Evolutionary conservation across 257 asterid genomes (phyloP).

Genomic region (Lycium ferocissimum): DNA sequence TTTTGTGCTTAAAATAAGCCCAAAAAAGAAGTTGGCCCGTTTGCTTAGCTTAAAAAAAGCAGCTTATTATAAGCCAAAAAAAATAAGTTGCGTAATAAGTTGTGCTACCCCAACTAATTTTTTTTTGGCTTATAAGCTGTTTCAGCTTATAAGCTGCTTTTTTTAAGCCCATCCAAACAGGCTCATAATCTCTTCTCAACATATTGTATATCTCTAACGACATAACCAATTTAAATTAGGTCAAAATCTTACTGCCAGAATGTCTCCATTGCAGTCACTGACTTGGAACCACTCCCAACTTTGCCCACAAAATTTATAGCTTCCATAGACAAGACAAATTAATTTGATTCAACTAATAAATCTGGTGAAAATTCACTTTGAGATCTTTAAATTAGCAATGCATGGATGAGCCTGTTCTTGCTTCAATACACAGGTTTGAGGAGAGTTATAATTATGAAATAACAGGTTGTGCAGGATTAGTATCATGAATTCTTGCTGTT

Average conservation of each 20-base stretch:
- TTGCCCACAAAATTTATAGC: constrained; percentile 20
- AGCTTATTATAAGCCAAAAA: too few species aligned
- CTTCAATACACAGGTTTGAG: constrained; percentile 1
- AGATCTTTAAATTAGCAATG: background rate
- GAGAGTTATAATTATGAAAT: background rate
- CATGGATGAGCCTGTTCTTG: background rate
- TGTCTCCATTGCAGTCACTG: background rate
- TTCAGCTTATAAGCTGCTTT: too few species aligned
- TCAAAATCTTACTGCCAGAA: constrained; percentile 1
- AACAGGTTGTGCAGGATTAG: background rate
- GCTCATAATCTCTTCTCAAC: constrained; percentile 16
- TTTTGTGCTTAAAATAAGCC: too few species aligned
- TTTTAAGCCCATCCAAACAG: too few species aligned
- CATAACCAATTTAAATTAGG: background rate
- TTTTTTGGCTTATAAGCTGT: too few species aligned
- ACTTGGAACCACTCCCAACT: constrained; percentile 25
- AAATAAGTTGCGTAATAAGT: too few species aligned
- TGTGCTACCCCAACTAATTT: too few species aligned
- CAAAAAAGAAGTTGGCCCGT: too few species aligned
- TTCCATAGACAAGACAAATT: background rate
- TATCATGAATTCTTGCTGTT: background rate
- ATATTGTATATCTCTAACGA: background rate
- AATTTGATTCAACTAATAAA: background rate
- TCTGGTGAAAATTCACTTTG: background rate
- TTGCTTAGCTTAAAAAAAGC: too few species aligned